Base-by-base conservation (phyloP, 1,139 yeast genomes). In the Scheffersomyces segobiensis region DNA sequence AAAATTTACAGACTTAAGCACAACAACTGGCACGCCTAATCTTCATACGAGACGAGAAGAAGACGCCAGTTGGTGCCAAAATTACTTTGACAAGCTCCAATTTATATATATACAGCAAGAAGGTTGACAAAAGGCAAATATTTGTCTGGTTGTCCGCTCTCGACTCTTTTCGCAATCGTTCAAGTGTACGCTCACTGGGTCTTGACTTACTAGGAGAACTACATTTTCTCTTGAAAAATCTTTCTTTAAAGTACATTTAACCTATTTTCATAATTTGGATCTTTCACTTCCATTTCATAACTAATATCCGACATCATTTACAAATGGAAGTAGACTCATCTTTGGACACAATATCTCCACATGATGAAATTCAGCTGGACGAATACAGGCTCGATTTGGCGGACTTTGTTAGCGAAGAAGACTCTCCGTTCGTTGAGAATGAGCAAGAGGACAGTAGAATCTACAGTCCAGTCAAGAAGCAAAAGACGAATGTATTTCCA, bases 341-440 rank as follows among this genome's bases (percentile, higher is more conserved):
- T 20, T 57, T 64, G 22, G 42, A 32, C 12, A 32, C 12, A 32
- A 32, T 32, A 32, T 48, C 50, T 24, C 21, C 26, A 17, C 24
- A 24, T 24, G 50, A 48, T 20, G 50, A 48, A 48, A 20, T 48
- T 6, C 62, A 67, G 46, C 54, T 52, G 18, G 71, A 71, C 18
- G 77, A 72, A n/a, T 67, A 66, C 57, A 67, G 68, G 51, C 60
- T 74, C 20, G 76, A 73, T 54, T 63, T 73, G 55, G 63, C 63
- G 53, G 70, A 65, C 46, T 63, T 52, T 18, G 12, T 32, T 32
- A 32, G 17, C 32, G 24, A 22, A 18, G 52, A 50, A n/a, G 52
- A 21, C 19, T 18, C 52, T 4, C 42, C 24, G 20, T 50, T 32
- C 52, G 7, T n/a, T 8, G 19, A 50, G 8, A 18, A 24, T 39